These are phyloP conservation scores for Wickerhamiella galacta DNA, from an alignment of 805 yeast species.

Conservation along the genomic window DNA sequence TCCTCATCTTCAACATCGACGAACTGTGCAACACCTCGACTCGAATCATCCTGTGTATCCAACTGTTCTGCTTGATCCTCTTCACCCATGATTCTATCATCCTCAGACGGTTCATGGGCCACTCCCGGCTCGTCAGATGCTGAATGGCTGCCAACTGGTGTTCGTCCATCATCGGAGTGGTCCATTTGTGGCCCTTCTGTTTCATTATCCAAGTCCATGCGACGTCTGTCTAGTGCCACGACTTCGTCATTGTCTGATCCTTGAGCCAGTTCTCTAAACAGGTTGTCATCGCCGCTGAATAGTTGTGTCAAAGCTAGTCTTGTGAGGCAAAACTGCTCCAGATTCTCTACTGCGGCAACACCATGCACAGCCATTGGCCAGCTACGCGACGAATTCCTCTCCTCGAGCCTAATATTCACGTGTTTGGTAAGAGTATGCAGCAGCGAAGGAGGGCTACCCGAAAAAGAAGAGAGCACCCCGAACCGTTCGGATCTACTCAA, in stretches of 20 bases:
- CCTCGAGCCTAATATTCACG: conserved; percentile 5
- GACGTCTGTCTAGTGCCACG: too few relatives aligned
- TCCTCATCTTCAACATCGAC: neutral
- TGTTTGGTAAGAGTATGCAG: conserved; percentile 3
- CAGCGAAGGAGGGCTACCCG: neutral
- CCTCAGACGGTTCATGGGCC: conserved; percentile 7
- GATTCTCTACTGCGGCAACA: conserved; percentile 31
- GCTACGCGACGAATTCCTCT: neutral
- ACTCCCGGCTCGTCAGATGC: conserved; percentile 5
- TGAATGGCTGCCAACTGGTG: conserved; percentile 8
- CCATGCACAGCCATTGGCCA: conserved; percentile 32
- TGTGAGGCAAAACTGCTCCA: conserved; percentile 29
- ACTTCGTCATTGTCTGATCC: neutral
- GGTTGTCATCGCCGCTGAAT: conserved; percentile 3
- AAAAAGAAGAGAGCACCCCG: conserved; percentile 1
- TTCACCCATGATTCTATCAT: conserved; percentile 1
- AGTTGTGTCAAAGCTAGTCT: conserved; percentile 18
- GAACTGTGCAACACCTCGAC: neutral
- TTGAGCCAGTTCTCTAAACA: conserved; percentile 2
- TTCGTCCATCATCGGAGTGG: too few relatives aligned
- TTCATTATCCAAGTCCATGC: too few relatives aligned
- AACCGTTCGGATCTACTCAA: conserved; percentile 7
- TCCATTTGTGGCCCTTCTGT: too few relatives aligned
- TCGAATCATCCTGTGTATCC: too few relatives aligned
- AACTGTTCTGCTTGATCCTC: conserved; percentile 2